phyloP scores from a whole-genome alignment of 805 yeast species.

The Nakazawaea holstii region DNA sequence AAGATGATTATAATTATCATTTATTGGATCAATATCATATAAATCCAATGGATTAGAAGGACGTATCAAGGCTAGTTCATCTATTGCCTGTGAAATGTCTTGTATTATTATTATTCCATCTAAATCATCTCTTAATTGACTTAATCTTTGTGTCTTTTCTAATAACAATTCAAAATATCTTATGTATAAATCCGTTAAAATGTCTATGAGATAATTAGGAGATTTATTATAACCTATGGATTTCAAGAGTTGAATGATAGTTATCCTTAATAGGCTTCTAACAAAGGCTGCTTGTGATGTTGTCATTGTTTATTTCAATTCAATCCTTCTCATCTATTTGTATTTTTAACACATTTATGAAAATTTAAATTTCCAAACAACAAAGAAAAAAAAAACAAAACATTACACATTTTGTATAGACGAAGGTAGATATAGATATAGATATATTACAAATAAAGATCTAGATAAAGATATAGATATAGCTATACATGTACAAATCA shows the following conservation, averaged over 20 bases:
- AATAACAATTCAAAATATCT: conserved; percentile 55
- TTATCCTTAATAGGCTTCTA: conserved; percentile 8
- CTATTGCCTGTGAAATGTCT: conserved; percentile 70
- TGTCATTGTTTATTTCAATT: not conserved
- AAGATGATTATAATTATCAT: conserved; percentile 40
- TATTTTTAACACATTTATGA: not conserved
- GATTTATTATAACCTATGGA: conserved; percentile 83
- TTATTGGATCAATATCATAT: conserved; percentile 40
- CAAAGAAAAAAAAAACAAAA: not conserved
- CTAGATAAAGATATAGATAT: not conserved
- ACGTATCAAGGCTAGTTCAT: conserved; percentile 54
- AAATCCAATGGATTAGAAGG: conserved; percentile 54
- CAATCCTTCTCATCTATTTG: not conserved
- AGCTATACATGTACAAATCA: conserved; percentile 11
- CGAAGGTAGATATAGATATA: not conserved
- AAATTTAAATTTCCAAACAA: not conserved
- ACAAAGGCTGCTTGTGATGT: conserved; percentile 4
- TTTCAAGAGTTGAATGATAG: conserved; percentile 53
- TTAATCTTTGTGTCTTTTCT: conserved; percentile 41
- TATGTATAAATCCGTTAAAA: conserved; percentile 70
- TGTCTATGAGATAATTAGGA: conserved; percentile 64
- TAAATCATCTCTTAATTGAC: conserved; percentile 38
- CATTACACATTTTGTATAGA: not conserved
- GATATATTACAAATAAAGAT: not conserved
- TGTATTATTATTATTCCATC: conserved; percentile 43